phyloP scores from a whole-genome alignment of 345 rosid species.

The Citrus mangshanensis region DNA sequence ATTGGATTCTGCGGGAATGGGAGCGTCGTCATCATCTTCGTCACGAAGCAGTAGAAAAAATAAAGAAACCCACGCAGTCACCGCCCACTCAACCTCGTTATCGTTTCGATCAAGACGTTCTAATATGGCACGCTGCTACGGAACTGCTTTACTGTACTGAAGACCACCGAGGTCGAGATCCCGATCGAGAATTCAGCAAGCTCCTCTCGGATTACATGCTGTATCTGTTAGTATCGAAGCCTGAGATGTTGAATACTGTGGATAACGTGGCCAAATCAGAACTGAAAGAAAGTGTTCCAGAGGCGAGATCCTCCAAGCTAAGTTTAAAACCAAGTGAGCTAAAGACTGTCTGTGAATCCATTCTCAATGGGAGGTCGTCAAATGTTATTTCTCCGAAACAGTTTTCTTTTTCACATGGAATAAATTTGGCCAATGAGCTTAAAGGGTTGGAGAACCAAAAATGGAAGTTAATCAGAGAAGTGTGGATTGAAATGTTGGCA shows the following conservation, averaged over 20 bases:
- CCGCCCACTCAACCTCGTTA: too few species aligned
- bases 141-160: conserved; percentile 35
- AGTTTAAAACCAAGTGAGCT: neutral
- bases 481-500: conserved; percentile 64
- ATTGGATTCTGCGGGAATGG: conserved; percentile 40
- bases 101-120: conserved; percentile 25
- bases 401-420: conserved; percentile 5
- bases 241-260: conserved; percentile 46
- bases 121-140: conserved; percentile 62
- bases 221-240: conserved; percentile 51
- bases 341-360: conserved; percentile 20
- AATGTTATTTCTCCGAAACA: neutral
- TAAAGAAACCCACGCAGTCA: too few species aligned
- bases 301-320: conserved; percentile 28
- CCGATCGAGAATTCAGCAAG: conserved; percentile 36
- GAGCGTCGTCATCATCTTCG: conserved; percentile 24
- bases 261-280: conserved; percentile 48
- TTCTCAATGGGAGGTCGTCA: conserved; percentile 25
- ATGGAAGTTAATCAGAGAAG: conserved; percentile 50
- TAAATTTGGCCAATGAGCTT: conserved; percentile 54
- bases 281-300: conserved; percentile 33
- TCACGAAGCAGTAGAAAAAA: conserved; percentile 1
- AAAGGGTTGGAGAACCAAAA: neutral
- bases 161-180: too few species aligned
- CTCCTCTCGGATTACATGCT: conserved; percentile 60